Percentiles rank a stretch among this genome's conserved stretches.
phyloP scores from a whole-genome alignment of 2,329 filamentous ascomycete genomes.

The Neoascochyta sp. region DNA sequence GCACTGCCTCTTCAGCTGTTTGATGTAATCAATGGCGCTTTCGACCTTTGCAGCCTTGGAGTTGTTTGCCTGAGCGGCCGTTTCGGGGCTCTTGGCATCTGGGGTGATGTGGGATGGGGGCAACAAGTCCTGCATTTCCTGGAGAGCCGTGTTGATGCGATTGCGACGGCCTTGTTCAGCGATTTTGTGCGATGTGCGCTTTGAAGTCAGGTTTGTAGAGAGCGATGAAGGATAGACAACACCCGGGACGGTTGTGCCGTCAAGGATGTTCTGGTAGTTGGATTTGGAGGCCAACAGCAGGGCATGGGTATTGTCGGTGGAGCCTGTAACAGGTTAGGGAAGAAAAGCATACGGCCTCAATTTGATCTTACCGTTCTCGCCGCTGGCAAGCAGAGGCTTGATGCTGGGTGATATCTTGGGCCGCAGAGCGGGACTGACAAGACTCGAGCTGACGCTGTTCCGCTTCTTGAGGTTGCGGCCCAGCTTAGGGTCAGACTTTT shows the following conservation, averaged over 20 bases:
- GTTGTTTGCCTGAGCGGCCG: slow-evolving; percentile 36
- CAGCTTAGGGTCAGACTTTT: slow-evolving; percentile 29
- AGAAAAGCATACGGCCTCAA: background rate
- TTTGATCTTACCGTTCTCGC: slow-evolving; percentile 47
- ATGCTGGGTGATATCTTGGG: slow-evolving; percentile 93
- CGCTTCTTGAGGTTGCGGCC: slow-evolving; percentile 39
- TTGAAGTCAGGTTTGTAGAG: slow-evolving; percentile 90
- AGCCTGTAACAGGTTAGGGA: slow-evolving; percentile 30
- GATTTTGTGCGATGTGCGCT: slow-evolving; percentile 96
- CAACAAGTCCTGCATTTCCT: slow-evolving; percentile 85
- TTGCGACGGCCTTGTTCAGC: slow-evolving; percentile 94
- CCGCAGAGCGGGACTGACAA: slow-evolving; percentile 80
- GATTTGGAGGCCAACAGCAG: slow-evolving; percentile 87
- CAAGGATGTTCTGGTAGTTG: slow-evolving; percentile 95
- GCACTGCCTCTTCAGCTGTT: slow-evolving; percentile 71
- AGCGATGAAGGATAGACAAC: slow-evolving; percentile 87
- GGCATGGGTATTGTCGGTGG: slow-evolving; percentile 59
- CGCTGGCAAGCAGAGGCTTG: slow-evolving; percentile 78
- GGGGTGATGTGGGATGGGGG: slow-evolving; percentile 47
- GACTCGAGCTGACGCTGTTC: slow-evolving; percentile 58
- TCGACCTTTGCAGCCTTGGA: slow-evolving; percentile 99
- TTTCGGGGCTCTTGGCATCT: slow-evolving; percentile 37
- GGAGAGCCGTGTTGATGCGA: slow-evolving; percentile 88
- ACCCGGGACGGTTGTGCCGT: slow-evolving; percentile 85
- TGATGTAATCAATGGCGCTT: slow-evolving; percentile 93